Percentiles rank a stretch among this genome's conserved stretches.
These are phyloP conservation scores for Anaeromyces robustus DNA, from an alignment of 192 early-diverging fungal species.

Conservation along the genomic window DNA sequence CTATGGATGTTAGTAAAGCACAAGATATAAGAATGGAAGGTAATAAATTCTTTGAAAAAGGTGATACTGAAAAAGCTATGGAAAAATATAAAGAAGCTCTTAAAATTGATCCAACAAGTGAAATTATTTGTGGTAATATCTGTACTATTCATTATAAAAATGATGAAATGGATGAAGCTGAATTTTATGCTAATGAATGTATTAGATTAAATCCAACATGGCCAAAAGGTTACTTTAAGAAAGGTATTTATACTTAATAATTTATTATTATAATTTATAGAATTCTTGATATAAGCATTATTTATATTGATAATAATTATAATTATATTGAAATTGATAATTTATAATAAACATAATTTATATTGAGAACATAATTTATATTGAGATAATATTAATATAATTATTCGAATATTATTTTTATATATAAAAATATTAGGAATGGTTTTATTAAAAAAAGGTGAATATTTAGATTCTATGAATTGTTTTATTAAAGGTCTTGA, in stretches of 20 bases:
- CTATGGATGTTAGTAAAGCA: background rate
- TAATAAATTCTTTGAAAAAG: background rate
- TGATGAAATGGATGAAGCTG: background rate
- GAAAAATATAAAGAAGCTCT: background rate
- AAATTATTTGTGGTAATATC: background rate
- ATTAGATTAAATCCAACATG: background rate
- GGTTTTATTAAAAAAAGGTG: too few species aligned
- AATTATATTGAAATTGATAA: too few species aligned
- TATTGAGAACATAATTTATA: too few species aligned
- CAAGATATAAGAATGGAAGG: background rate
- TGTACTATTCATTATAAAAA: background rate
- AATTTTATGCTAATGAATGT: background rate
- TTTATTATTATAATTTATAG: too few species aligned
- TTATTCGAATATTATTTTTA: too few species aligned
- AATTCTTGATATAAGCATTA: too few species aligned
- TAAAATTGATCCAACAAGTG: background rate
- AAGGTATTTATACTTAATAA: background rate
- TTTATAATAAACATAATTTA: too few species aligned
- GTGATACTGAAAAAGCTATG: background rate
- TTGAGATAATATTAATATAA: too few species aligned
- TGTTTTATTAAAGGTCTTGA: too few species aligned
- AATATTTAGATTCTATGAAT: too few species aligned
- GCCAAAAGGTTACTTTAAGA: background rate
- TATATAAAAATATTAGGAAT: too few species aligned
- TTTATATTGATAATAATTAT: too few species aligned